Evolutionary conservation across 352 stramenopile genomes (phyloP).

Genomic region (Phytopythium boreale): DNA sequence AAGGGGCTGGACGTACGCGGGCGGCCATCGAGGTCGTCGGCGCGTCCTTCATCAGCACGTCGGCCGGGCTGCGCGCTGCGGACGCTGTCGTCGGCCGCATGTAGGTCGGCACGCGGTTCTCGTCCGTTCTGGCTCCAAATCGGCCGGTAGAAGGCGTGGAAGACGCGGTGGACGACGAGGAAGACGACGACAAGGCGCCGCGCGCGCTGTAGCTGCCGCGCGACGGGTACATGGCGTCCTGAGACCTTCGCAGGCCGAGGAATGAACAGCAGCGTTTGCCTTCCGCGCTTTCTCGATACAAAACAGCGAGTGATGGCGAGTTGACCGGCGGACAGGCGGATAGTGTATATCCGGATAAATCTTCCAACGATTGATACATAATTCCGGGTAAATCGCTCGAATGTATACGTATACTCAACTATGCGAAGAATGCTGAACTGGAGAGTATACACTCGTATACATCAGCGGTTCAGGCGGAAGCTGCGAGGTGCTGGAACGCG

Average conservation of each 20-base stretch:
- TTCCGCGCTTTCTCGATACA: constrained; percentile 5
- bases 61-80: not conserved
- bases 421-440: not conserved
- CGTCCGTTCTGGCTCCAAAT: constrained; percentile 14
- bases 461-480: not conserved
- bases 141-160: not conserved
- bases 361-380: not conserved
- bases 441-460: not conserved
- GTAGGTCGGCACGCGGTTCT: constrained; percentile 33
- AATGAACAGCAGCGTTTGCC: not conserved
- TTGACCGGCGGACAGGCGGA: not conserved
- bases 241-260: not conserved
- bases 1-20: constrained; percentile 6
- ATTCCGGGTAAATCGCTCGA: not conserved
- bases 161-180: not conserved
- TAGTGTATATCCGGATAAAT: not conserved
- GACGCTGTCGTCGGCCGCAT: constrained; percentile 11
- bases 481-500: constrained; percentile 34
- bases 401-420: not conserved
- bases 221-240: not conserved
- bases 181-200: not conserved
- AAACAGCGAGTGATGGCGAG: not conserved
- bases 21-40: constrained; percentile 2
- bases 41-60: constrained; percentile 5
- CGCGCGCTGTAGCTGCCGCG: constrained; percentile 9